These are phyloP conservation scores for Apiospora koreana DNA, from an alignment of 2,329 filamentous ascomycete species.

Conservation along the genomic window DNA sequence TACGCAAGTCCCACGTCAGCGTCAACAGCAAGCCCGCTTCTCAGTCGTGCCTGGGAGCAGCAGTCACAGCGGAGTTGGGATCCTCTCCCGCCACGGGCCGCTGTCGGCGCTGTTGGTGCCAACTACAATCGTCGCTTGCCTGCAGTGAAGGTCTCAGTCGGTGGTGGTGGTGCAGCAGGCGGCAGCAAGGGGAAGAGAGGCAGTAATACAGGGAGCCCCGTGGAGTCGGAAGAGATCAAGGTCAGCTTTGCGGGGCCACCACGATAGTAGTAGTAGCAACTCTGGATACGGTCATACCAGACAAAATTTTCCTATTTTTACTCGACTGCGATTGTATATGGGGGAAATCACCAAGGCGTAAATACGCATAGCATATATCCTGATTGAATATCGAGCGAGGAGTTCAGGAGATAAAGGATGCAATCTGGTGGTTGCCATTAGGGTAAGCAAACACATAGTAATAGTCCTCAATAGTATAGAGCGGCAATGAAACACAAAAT, in stretches of 20 bases:
- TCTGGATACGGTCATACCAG: background rate
- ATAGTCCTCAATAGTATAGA: background rate
- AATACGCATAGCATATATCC: background rate
- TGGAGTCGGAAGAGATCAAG: conserved; percentile 31
- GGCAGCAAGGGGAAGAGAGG: conserved; percentile 23
- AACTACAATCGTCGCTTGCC: background rate
- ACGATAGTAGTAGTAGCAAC: background rate
- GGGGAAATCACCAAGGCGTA: background rate
- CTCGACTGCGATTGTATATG: background rate
- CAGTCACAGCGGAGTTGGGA: conserved; percentile 9
- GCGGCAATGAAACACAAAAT: background rate
- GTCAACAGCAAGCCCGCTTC: conserved; percentile 30
- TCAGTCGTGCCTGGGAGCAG: conserved; percentile 31
- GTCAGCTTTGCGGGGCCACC: conserved; percentile 26
- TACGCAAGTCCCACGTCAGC: conserved; percentile 30
- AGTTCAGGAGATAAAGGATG: background rate
- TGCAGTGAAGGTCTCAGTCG: background rate
- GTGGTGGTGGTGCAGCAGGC: conserved; percentile 14
- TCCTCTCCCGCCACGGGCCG: background rate
- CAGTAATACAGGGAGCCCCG: conserved; percentile 29
- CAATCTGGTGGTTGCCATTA: background rate
- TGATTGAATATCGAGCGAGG: background rate
- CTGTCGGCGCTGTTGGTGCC: background rate
- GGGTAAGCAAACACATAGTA: background rate
- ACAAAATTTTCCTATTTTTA: background rate